phyloP scores from a whole-genome alignment of 1,284 basidiomycete genomes.

The Naganishia sp. region DNA sequence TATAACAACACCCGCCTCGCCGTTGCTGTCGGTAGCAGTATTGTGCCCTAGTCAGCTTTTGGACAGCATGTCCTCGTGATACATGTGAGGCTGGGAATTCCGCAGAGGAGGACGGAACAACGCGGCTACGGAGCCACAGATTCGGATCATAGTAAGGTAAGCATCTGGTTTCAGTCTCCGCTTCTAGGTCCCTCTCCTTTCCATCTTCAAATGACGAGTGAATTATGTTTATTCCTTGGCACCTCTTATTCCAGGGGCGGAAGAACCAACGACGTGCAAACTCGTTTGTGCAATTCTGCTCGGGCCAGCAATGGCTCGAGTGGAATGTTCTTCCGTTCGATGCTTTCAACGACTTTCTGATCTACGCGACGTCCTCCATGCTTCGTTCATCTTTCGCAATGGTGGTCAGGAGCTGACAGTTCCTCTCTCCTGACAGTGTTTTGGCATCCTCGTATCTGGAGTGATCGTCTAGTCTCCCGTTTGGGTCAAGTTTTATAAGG shows the following conservation, averaged over 20 bases:
- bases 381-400: not conserved
- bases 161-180: not conserved
- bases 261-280: conserved; percentile 25
- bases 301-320: conserved; percentile 17
- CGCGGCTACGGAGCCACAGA: not conserved
- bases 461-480: too few species aligned
- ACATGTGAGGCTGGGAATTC: too few species aligned
- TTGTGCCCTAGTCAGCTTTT: too few species aligned
- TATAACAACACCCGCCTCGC: too few species aligned
- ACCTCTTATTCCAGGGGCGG: conserved; percentile 31
- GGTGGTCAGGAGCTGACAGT: too few species aligned
- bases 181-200: not conserved
- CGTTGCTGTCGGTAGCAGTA: too few species aligned
- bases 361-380: not conserved
- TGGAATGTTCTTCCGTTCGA: conserved; percentile 26
- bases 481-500: too few species aligned
- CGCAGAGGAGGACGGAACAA: not conserved
- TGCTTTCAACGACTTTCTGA: conserved; percentile 31
- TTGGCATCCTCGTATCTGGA: too few species aligned
- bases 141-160: conserved; percentile 13
- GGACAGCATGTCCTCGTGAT: not conserved
- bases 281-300: conserved; percentile 22
- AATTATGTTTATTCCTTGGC: conserved; percentile 30
- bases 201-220: conserved; percentile 17
- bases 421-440: too few species aligned